A percentile compares a stretch with the other conserved stretches of the same genome.
Evolutionary conservation across 1,284 basidiomycete genomes (phyloP).

Genomic region (Fomitopsis pinicola): DNA sequence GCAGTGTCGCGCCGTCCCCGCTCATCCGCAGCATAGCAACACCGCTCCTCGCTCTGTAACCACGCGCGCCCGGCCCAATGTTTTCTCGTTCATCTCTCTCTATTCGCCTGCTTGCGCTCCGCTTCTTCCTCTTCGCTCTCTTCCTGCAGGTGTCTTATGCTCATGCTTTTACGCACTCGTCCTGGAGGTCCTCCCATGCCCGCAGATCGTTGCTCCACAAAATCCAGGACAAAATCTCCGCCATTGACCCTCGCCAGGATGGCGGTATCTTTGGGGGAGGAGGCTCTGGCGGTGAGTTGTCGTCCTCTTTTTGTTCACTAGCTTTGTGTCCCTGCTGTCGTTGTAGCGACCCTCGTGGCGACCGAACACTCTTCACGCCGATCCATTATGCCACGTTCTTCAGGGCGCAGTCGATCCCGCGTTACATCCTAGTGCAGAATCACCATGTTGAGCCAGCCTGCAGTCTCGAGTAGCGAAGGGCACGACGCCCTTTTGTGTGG

Average conservation of each 20-base stretch:
- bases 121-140: slow-evolving; percentile 15
- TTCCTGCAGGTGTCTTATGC: slow-evolving; percentile 15
- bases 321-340: not conserved
- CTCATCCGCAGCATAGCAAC: slow-evolving; percentile 18
- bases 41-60: slow-evolving; percentile 2
- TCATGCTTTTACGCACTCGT: slow-evolving; percentile 18
- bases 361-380: not conserved
- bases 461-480: too few species aligned
- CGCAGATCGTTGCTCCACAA: slow-evolving; percentile 17
- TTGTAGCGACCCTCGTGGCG: not conserved
- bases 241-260: not conserved
- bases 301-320: not conserved
- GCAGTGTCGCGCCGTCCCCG: slow-evolving; percentile 21
- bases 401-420: not conserved
- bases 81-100: slow-evolving; percentile 1
- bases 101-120: slow-evolving; percentile 12
- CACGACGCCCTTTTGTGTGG: not conserved
- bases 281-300: not conserved
- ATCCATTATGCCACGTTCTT: not conserved
- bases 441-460: too few species aligned
- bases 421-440: too few species aligned
- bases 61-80: slow-evolving; percentile 11
- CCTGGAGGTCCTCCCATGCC: slow-evolving; percentile 19
- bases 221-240: slow-evolving; percentile 6
- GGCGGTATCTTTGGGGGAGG: not conserved